Conservation (phyloP, 169 alveolate species). For the Cytauxzoon felis region DNA sequence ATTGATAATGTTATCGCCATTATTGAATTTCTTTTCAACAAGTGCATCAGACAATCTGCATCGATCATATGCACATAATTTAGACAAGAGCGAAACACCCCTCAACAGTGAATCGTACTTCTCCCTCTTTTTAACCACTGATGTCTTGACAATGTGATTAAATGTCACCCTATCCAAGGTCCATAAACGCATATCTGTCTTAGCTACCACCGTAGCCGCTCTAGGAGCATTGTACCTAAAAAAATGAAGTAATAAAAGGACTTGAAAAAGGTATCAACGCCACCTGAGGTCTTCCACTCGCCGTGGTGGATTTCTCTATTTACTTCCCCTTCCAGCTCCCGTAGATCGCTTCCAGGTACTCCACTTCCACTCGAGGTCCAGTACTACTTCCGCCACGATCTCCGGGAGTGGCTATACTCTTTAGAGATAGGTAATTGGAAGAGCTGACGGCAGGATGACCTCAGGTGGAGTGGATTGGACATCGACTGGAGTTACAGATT, state of each 20-base stretch:
- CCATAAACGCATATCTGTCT: constrained; percentile 84
- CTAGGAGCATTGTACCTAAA: constrained; percentile 90
- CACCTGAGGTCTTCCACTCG: no score
- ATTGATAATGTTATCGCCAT: constrained; percentile 85
- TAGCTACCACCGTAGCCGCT: constrained; percentile 92
- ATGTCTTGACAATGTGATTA: constrained; percentile 90
- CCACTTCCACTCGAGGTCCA: no score
- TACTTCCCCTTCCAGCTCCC: no score
- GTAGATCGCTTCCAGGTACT: no score
- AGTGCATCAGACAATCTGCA: constrained; percentile 90
- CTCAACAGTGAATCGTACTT: constrained; percentile 85
- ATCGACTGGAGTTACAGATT: not conserved
- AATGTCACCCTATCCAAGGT: constrained; percentile 90
- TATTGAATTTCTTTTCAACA: constrained; percentile 77
- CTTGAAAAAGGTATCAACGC: not conserved
- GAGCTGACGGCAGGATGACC: not conserved
- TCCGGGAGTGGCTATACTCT: not conserved
- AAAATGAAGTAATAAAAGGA: not conserved
- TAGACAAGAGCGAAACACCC: constrained; percentile 83
- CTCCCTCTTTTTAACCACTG: constrained; percentile 90
- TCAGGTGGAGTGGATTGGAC: not conserved
- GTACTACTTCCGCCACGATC: no score
- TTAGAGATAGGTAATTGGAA: not conserved
- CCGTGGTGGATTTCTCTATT: no score
- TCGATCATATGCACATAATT: constrained; percentile 91